These are phyloP conservation scores for Phytophthora ramorum DNA, from an alignment of 352 stramenopile genomes.

Conservation along the genomic window DNA sequence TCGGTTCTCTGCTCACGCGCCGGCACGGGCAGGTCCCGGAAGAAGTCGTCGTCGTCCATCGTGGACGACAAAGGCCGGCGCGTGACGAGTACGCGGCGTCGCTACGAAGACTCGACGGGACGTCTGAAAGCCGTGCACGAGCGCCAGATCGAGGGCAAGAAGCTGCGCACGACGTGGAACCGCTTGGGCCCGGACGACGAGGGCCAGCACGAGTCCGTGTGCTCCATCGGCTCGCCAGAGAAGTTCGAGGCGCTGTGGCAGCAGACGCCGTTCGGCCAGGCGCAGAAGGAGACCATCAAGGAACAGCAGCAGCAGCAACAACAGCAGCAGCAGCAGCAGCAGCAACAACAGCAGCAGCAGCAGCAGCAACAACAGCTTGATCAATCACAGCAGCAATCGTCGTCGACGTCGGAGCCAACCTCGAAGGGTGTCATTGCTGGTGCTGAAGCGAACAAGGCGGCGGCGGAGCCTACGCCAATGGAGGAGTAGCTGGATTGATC, in stretches of 20 bases:
- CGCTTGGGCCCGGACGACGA: constrained; percentile 36
- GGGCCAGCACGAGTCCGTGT: constrained; percentile 38
- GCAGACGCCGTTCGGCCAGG: constrained; percentile 52
- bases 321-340: no score
- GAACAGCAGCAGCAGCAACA: constrained; percentile 35
- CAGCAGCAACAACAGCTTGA: constrained; percentile 44
- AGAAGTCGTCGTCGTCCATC: constrained; percentile 59
- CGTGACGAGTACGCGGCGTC: constrained; percentile 43
- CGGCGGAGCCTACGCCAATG: constrained; percentile 6
- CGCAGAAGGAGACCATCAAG: constrained; percentile 41
- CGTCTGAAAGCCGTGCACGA: constrained; percentile 55
- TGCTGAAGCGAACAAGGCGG: not conserved
- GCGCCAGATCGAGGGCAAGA: constrained; percentile 44
- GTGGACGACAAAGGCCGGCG: constrained; percentile 44
- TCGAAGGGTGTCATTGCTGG: not conserved
- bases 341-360: constrained; percentile 34
- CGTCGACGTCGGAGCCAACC: not conserved
- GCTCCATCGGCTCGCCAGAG: constrained; percentile 37
- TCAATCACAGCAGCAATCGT: constrained; percentile 10
- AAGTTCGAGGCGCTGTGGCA: constrained; percentile 62
- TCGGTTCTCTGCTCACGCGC: constrained; percentile 29
- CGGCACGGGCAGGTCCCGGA: constrained; percentile 51
- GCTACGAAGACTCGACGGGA: constrained; percentile 55
- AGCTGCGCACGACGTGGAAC: constrained; percentile 42
- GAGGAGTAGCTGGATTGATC: constrained; percentile 6